Percentiles rank a stretch among this genome's conserved stretches.
phyloP scores from a whole-genome alignment of 257 asterid genomes.

The Leptodermis oblonga region DNA sequence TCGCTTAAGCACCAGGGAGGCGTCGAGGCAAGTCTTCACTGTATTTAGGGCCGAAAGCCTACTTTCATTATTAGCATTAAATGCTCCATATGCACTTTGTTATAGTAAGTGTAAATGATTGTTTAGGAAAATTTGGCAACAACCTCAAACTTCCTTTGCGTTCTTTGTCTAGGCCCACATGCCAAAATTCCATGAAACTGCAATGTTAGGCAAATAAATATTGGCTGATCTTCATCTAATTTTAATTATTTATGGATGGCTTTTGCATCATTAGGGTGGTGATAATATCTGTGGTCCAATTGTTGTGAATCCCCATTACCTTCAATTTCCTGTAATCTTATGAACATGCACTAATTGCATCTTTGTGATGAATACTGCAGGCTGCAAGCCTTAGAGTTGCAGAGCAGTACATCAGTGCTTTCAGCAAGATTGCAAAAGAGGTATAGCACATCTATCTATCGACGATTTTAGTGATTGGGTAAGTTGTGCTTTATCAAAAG shows the following conservation, averaged over 20 bases:
- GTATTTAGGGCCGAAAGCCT: not conserved
- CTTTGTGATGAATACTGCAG: slow-evolving; percentile 33
- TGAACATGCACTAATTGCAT: not conserved
- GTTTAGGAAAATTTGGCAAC: no score
- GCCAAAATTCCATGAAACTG: no score
- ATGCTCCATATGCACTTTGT: no score
- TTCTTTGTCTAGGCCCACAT: no score
- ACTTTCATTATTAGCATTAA: no score
- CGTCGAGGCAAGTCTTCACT: slow-evolving; percentile 53
- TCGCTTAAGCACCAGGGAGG: slow-evolving; percentile 63
- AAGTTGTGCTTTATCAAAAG: not conserved
- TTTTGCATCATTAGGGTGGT: not conserved
- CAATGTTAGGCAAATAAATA: no score
- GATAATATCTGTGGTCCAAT: no score
- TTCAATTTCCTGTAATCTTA: not conserved
- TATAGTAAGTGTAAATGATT: no score
- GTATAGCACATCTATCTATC: slow-evolving; percentile 26
- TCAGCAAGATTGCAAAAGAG: slow-evolving; percentile 75
- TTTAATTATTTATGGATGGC: not conserved
- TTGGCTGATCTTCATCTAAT: not conserved
- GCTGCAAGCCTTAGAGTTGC: slow-evolving; percentile 91
- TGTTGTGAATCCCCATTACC: no score
- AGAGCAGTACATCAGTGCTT: slow-evolving; percentile 86
- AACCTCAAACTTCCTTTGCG: no score
- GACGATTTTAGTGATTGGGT: not conserved